Evolutionary conservation across 2,329 filamentous ascomycete species (phyloP).

Genomic region (Calonectria montana): DNA sequence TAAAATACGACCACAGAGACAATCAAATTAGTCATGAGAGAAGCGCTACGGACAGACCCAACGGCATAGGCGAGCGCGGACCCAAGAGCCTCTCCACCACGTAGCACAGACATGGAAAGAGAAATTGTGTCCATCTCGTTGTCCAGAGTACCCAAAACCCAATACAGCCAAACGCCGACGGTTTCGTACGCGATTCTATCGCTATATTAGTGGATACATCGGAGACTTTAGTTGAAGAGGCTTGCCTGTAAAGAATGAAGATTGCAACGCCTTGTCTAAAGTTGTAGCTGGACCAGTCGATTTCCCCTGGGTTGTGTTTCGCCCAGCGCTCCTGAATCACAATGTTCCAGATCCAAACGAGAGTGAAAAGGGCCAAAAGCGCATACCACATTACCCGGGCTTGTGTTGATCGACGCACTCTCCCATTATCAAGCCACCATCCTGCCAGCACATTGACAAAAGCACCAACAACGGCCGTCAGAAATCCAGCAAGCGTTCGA

Average conservation of each 20-base stretch:
- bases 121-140: constrained; percentile 1
- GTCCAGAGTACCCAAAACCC: not conserved
- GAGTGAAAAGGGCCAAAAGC: not conserved
- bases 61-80: not conserved
- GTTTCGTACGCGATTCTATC: not conserved
- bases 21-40: not conserved
- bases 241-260: not conserved
- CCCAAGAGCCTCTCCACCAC: not conserved
- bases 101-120: not conserved
- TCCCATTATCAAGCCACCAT: not conserved
- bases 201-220: not conserved
- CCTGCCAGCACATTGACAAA: not conserved
- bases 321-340: constrained; percentile 10
- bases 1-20: not conserved
- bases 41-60: not conserved
- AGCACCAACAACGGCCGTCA: not conserved
- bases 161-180: not conserved
- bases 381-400: not conserved
- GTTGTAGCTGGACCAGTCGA: constrained; percentile 5
- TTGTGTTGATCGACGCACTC: not conserved
- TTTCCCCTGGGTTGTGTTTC: not conserved
- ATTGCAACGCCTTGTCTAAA: not conserved
- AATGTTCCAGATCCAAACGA: constrained; percentile 5
- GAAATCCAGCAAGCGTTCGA: not conserved
- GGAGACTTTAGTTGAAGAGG: too few species aligned